A percentile compares a stretch with the other conserved stretches of the same genome.
Evolutionary conservation across 257 asterid species (phyloP).

Genomic region (Agastache rugosa): DNA sequence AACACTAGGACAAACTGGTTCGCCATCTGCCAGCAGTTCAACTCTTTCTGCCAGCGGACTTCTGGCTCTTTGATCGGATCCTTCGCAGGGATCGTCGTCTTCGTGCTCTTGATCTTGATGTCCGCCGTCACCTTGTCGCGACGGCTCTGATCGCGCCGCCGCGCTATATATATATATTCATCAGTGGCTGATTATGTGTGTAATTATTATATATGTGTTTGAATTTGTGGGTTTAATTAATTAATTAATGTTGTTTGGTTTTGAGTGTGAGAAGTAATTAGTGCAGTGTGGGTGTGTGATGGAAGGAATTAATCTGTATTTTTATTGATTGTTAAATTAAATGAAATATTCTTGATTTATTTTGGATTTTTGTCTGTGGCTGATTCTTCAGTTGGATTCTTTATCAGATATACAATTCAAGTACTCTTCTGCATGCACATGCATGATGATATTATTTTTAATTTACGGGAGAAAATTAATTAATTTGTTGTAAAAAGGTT

Average conservation of each 20-base stretch:
- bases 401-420: too few relatives aligned
- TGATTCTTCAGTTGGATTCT: too few relatives aligned
- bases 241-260: not conserved
- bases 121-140: slow-evolving; percentile 60
- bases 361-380: not conserved
- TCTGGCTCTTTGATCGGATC: slow-evolving; percentile 79
- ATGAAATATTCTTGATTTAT: not conserved
- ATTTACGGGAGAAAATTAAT: too few relatives aligned
- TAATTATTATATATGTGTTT: not conserved
- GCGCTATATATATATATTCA: not conserved
- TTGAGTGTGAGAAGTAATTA: not conserved
- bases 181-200: not conserved
- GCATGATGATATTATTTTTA: too few relatives aligned
- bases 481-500: too few relatives aligned
- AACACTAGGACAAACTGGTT: slow-evolving; percentile 72
- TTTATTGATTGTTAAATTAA: too few relatives aligned
- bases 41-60: slow-evolving; percentile 68
- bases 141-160: slow-evolving; percentile 35
- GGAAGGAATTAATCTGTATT: too few relatives aligned
- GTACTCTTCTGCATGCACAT: too few relatives aligned
- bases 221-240: not conserved
- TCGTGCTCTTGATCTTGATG: slow-evolving; percentile 55
- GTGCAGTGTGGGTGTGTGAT: not conserved
- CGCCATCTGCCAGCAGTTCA: slow-evolving; percentile 77
- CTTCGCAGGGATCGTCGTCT: slow-evolving; percentile 53